phyloP scores from a whole-genome alignment of 1,284 basidiomycete genomes.

The Puccinia horiana region DNA sequence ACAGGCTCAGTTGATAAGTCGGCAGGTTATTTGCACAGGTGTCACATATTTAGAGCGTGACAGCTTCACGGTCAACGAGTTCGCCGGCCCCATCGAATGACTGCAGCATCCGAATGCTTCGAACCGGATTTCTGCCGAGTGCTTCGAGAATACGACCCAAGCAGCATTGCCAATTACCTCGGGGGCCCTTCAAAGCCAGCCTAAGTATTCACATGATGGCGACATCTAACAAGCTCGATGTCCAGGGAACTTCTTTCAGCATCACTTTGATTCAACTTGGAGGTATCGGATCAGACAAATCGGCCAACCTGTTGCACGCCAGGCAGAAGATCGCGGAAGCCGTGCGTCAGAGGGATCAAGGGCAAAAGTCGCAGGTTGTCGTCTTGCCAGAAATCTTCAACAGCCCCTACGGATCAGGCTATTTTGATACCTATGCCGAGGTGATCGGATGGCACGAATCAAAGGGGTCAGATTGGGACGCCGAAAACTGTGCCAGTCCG shows the following conservation, averaged over 20 bases:
- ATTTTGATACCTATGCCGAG: conserved; percentile 84
- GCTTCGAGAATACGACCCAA: background rate
- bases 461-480: conserved; percentile 63
- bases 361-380: conserved; percentile 69
- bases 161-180: background rate
- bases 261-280: conserved; percentile 38
- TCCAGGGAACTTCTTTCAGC: conserved; percentile 21
- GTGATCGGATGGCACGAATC: conserved; percentile 68
- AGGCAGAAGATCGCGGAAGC: conserved; percentile 30
- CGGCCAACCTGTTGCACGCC: conserved; percentile 20
- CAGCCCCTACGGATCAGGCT: conserved; percentile 79
- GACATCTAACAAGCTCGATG: background rate
- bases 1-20: no score
- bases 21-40: background rate
- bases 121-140: background rate
- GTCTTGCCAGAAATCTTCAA: conserved; percentile 96
- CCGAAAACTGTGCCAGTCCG: conserved; percentile 68
- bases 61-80: background rate
- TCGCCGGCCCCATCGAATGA: no score
- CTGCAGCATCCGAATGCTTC: background rate
- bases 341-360: background rate
- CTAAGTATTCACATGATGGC: background rate
- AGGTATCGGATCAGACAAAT: conserved; percentile 9
- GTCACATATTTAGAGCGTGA: no score
- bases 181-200: background rate